phyloP scores from a whole-genome alignment of 2,329 filamentous ascomycete species.

The Bipolaris victoriae region DNA sequence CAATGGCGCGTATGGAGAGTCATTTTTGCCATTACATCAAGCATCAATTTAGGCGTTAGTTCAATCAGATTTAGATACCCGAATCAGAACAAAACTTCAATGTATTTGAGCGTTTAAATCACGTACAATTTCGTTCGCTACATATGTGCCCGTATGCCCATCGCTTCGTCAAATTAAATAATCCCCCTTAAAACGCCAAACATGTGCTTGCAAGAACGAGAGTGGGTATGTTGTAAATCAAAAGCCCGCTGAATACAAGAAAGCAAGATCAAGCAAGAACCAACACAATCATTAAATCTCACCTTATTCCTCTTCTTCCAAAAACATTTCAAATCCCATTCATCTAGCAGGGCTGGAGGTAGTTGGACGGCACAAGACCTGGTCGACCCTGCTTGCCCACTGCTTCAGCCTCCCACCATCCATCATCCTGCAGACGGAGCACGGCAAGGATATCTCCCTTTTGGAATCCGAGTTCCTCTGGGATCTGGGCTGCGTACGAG shows the following conservation, averaged over 20 bases:
- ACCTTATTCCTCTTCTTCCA: neutral
- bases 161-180: neutral
- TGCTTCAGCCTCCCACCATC: conserved; percentile 99
- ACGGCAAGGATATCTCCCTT: conserved; percentile 94
- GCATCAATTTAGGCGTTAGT: conserved; percentile 19
- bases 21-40: neutral
- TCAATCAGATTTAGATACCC: conserved; percentile 29
- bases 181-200: neutral
- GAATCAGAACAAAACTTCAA: neutral
- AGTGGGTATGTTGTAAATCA: conserved; percentile 11
- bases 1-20: neutral
- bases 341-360: conserved; percentile 63
- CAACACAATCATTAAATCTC: neutral
- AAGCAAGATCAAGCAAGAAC: neutral
- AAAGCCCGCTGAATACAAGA: neutral
- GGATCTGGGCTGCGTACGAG: conserved; percentile 91
- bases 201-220: conserved; percentile 2
- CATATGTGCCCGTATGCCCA: neutral
- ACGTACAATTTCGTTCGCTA: conserved; percentile 6
- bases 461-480: conserved; percentile 88
- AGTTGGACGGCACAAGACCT: conserved; percentile 71
- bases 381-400: conserved; percentile 65
- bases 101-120: neutral
- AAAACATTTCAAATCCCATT: neutral
- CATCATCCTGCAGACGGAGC: conserved; percentile 90